phyloP scores from a whole-genome alignment of 108 stramenopile genomes.

The Cyclostephanos tholiformis region DNA sequence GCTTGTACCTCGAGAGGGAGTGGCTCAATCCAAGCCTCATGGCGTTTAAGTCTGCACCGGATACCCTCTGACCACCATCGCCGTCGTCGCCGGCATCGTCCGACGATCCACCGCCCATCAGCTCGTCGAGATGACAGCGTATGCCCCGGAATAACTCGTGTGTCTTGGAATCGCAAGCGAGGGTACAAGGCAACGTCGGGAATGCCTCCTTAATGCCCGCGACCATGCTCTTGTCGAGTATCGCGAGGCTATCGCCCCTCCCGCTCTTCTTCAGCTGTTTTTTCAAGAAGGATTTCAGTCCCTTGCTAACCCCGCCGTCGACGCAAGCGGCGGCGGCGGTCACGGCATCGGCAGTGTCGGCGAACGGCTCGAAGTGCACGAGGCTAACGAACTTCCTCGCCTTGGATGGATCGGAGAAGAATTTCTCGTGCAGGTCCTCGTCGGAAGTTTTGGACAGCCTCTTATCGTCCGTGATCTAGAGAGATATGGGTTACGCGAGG shows the following conservation, averaged over 20 bases:
- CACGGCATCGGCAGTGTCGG: conserved; percentile 97
- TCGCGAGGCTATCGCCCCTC: conserved; percentile 85
- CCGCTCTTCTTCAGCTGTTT: conserved; percentile 93
- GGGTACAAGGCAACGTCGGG: conserved; percentile 48
- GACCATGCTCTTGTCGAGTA: conserved; percentile 92
- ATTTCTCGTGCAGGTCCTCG: conserved; percentile 85
- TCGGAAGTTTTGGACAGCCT: conserved; percentile 85
- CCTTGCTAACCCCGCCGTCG: conserved; percentile 93
- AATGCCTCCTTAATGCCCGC: conserved; percentile 94
- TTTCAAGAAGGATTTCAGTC: conserved; percentile 96
- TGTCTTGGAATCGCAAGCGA: conserved; percentile 78
- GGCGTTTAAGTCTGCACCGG: conserved; percentile 68
- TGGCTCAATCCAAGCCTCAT: conserved; percentile 98
- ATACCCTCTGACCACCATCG: conserved; percentile 17
- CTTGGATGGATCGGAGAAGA: conserved; percentile 82
- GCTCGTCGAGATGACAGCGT: conserved; percentile 86
- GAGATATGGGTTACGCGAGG: no score
- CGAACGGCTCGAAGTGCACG: conserved; percentile 94
- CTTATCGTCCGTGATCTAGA: conserved; percentile 75
- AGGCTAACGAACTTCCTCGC: conserved; percentile 84
- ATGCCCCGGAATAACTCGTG: conserved; percentile 97
- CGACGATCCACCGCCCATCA: conserved; percentile 56
- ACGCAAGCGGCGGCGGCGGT: conserved; percentile 92
- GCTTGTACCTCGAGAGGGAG: conserved; percentile 97
- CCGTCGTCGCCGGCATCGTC: conserved; percentile 43